Percentiles rank a stretch among this genome's conserved stretches.
Conservation (phyloP, 495 filamentous ascomycete genomes). For the Glonium stellatum region DNA sequence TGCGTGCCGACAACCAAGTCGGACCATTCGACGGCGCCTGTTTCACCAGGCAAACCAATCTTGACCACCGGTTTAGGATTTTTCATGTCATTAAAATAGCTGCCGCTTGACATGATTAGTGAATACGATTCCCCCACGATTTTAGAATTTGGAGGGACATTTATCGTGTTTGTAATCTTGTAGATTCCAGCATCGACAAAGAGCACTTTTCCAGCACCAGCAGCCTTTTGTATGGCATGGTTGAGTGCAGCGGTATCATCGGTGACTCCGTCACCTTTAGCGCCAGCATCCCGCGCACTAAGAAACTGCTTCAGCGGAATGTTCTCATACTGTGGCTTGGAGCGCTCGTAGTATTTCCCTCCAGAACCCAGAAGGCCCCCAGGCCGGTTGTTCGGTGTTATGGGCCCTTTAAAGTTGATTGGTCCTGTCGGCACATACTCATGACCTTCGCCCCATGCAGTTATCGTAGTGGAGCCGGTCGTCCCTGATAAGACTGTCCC, state of each 20-base stretch:
- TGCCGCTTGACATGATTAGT: slow-evolving; percentile 40
- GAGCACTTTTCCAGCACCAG: slow-evolving; percentile 26
- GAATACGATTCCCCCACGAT: slow-evolving; percentile 52
- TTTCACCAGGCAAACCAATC: slow-evolving; percentile 34
- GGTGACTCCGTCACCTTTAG: slow-evolving; percentile 31
- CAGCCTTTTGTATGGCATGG: slow-evolving; percentile 21
- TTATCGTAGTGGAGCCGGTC: slow-evolving; percentile 15
- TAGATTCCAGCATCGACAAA: slow-evolving; percentile 43
- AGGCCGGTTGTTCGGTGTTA: slow-evolving; percentile 25
- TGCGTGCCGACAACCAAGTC: slow-evolving; percentile 42
- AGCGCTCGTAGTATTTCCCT: slow-evolving; percentile 30
- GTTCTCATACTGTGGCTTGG: slow-evolving; percentile 35
- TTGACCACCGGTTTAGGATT: slow-evolving; percentile 38
- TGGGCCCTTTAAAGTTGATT: slow-evolving; percentile 18
- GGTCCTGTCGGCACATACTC: slow-evolving; percentile 29
- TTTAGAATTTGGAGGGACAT: slow-evolving; percentile 46
- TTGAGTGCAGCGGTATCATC: slow-evolving; percentile 35
- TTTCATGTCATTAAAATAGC: slow-evolving; percentile 32
- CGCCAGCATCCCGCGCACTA: slow-evolving; percentile 27
- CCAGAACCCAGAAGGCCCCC: slow-evolving; percentile 16
- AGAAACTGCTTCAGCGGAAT: slow-evolving; percentile 23
- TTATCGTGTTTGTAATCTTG: slow-evolving; percentile 50
- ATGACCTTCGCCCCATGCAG: slow-evolving; percentile 32
- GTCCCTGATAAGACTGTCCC: slow-evolving; percentile 23
- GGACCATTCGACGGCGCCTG: slow-evolving; percentile 33